A percentile compares a stretch with the other conserved stretches of the same genome.
Conservation (phyloP, 1,139 yeast species). For the Meyerozyma smithsonii region DNA sequence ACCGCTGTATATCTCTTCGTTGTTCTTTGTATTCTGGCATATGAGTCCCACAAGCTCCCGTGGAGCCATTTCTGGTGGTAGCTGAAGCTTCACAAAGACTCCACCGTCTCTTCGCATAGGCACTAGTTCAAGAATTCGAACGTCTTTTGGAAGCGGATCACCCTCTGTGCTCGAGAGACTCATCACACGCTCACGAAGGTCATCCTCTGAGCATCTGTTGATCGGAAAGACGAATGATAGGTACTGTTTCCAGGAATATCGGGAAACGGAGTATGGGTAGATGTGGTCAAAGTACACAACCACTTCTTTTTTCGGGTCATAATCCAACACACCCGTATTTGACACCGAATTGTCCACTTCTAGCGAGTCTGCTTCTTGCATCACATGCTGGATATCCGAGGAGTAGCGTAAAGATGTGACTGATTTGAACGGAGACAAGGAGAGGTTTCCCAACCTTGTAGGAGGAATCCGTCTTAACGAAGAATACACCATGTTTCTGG, state of each 20-base stretch:
- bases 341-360: constrained; percentile 34
- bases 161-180: constrained; percentile 16
- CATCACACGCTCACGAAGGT: constrained; percentile 19
- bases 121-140: constrained; percentile 42
- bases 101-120: constrained; percentile 86
- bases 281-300: constrained; percentile 52
- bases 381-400: constrained; percentile 30
- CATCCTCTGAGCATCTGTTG: constrained; percentile 14
- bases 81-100: constrained; percentile 73
- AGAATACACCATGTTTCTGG: background rate
- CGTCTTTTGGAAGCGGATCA: constrained; percentile 29
- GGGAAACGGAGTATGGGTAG: constrained; percentile 33
- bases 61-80: constrained; percentile 47
- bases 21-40: constrained; percentile 41
- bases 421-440: background rate
- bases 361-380: constrained; percentile 26
- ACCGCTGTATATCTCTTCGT: constrained; percentile 23
- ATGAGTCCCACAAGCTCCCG: constrained; percentile 49
- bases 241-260: constrained; percentile 18
- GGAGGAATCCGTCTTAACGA: background rate
- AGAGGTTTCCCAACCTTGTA: background rate
- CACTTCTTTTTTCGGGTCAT: constrained; percentile 37
- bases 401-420: constrained; percentile 12
- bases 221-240: constrained; percentile 17
- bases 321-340: constrained; percentile 43